phyloP scores from a whole-genome alignment of 2,329 filamentous ascomycete genomes.

The Colletotrichum sp. region DNA sequence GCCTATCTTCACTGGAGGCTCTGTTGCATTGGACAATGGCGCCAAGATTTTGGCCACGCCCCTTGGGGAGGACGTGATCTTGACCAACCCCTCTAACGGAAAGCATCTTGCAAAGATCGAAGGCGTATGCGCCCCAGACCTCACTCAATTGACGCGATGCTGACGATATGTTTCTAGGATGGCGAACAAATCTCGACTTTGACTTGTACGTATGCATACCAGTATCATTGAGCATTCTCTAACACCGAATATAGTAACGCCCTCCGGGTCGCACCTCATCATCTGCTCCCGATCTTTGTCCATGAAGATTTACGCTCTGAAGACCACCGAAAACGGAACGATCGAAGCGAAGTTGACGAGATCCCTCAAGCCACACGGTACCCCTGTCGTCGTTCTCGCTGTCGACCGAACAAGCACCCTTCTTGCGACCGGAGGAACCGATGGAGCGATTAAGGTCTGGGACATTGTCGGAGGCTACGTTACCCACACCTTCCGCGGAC shows the following conservation, averaged over 20 bases:
- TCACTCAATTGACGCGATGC: constrained; percentile 15
- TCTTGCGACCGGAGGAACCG: constrained; percentile 89
- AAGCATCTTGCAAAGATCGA: constrained; percentile 85
- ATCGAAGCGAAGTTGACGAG: constrained; percentile 74
- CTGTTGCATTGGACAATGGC: constrained; percentile 80
- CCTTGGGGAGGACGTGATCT: constrained; percentile 87
- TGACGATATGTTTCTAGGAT: constrained; percentile 58
- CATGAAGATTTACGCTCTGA: constrained; percentile 87
- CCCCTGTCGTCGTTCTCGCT: constrained; percentile 85
- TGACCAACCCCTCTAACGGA: constrained; percentile 85
- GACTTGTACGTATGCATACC: not conserved
- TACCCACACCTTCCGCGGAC: constrained; percentile 94
- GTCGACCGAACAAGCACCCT: constrained; percentile 89
- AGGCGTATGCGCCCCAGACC: constrained; percentile 62
- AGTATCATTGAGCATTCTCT: constrained; percentile 3
- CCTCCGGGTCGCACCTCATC: constrained; percentile 85
- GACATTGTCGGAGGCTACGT: constrained; percentile 89
- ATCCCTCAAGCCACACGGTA: constrained; percentile 87
- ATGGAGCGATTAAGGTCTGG: constrained; percentile 96
- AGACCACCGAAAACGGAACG: constrained; percentile 58
- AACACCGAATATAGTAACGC: constrained; percentile 67
- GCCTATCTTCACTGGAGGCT: constrained; percentile 92
- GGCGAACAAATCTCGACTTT: constrained; percentile 78
- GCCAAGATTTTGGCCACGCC: constrained; percentile 86
- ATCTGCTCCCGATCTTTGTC: constrained; percentile 94